Evolutionary conservation across 2,329 filamentous ascomycete species (phyloP), one percentile per base, ranked within the genome.

Genomic region (Paracorniculantispora psalliotae): DNA sequence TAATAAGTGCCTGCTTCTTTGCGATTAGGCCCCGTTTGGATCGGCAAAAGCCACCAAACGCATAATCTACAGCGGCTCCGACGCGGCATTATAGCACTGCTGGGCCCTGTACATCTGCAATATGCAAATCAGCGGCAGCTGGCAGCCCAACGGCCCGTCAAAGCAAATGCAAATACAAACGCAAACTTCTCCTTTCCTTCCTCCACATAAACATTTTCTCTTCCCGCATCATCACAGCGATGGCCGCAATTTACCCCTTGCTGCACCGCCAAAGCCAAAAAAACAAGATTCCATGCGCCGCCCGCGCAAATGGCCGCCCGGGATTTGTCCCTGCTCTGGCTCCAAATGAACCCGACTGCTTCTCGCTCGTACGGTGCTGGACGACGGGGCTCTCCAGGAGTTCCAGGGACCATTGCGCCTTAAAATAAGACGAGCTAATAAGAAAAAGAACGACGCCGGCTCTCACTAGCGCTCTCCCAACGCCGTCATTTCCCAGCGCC

Each of bases 391-490:
- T n/a, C n/a, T n/a, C n/a, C 47, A 25, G 15, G 26, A 8, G 17
- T 50, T 10, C 23, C 46, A 37, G 26, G 28, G 41, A 35, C 33
- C 28, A 17, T 23, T 35, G 4, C 19, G 39, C 12, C 30, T 30
- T 17, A 56, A 26, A 33, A 57, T 19, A 54, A 54, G 26, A 44
- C 25, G 25, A 50, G 54, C 54, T 56, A 41, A 43, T n/a, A 28
- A 26, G 23, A 47, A 21, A 12, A 57, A 57, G 17, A n/a, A n/a
- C n/a, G n/a, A n/a, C n/a, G n/a, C 23, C 23, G 33, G 23, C 17
- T 43, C 17, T 43, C 17, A 37, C 46, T 49, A 57, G 54, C 33
- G 35, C 33, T 41, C 33, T 23, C 19, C 50, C 33, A 49, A 43
- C 25, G 33, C 43, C 53, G 19, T 41, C 53, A 56, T 48, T 56